Percentiles rank a stretch among this genome's conserved stretches.
These are phyloP conservation scores for Nakazawaea pomicola DNA, from an alignment of 805 yeast genomes.

Conservation along the genomic window DNA sequence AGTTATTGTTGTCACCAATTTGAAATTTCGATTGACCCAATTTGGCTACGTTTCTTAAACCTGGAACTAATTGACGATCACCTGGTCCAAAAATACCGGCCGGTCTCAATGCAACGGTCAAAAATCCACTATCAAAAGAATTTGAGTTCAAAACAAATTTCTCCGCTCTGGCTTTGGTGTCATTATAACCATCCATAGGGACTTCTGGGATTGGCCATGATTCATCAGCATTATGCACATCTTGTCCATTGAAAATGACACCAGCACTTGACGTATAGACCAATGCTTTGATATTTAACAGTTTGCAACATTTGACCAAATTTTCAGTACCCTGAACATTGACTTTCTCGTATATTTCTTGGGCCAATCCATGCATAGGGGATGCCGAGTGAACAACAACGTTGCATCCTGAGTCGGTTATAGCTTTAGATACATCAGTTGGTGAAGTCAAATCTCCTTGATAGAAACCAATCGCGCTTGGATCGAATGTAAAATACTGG, in stretches of 20 bases:
- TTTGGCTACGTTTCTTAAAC: slow-evolving; percentile 74
- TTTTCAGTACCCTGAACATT: slow-evolving; percentile 86
- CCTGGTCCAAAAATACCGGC: slow-evolving; percentile 99
- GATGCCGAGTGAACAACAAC: slow-evolving; percentile 95
- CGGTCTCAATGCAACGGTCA: slow-evolving; percentile 87
- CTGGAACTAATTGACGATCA: slow-evolving; percentile 94
- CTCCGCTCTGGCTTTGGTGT: slow-evolving; percentile 92
- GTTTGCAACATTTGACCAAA: slow-evolving; percentile 59
- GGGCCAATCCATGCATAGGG: slow-evolving; percentile 87
- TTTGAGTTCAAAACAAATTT: slow-evolving; percentile 72
- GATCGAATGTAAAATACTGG: slow-evolving; percentile 68
- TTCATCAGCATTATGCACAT: slow-evolving; percentile 89
- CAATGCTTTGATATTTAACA: slow-evolving; percentile 50
- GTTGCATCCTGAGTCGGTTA: slow-evolving; percentile 52
- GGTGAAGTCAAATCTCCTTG: slow-evolving; percentile 82
- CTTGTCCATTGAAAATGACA: slow-evolving; percentile 94
- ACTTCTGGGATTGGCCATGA: slow-evolving; percentile 85
- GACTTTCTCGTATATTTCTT: slow-evolving; percentile 79
- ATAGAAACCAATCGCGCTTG: slow-evolving; percentile 50
- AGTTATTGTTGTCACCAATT: slow-evolving; percentile 87
- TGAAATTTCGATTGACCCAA: slow-evolving; percentile 89
- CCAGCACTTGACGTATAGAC: slow-evolving; percentile 98
- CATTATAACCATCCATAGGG: slow-evolving; percentile 96
- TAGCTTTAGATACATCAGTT: slow-evolving; percentile 61
- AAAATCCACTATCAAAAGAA: slow-evolving; percentile 45